Evolutionary conservation across 2,329 filamentous ascomycete species (phyloP).

Genomic region (Aspergillus pseudoglaucus): DNA sequence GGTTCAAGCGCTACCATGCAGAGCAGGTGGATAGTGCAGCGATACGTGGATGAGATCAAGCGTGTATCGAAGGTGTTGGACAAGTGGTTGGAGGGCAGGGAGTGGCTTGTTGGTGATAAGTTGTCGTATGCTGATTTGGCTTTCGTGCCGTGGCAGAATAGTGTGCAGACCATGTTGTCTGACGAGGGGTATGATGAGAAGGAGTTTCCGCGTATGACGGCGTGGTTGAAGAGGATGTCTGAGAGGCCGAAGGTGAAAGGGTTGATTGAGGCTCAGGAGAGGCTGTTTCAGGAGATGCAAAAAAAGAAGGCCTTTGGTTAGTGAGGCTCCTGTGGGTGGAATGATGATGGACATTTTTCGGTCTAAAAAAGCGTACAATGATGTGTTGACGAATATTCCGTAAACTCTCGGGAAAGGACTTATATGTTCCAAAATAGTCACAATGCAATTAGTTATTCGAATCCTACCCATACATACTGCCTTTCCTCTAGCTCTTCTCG

Average conservation of each 20-base stretch:
- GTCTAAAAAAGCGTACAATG: too few species aligned
- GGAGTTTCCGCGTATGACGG: neutral
- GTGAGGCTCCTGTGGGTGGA: too few species aligned
- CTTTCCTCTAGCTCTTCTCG: too few species aligned
- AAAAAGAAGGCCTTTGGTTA: too few species aligned
- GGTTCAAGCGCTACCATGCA: constrained; percentile 38
- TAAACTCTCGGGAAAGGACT: too few species aligned
- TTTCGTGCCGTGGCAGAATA: constrained; percentile 33
- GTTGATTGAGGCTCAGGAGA: neutral
- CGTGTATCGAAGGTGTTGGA: constrained; percentile 43
- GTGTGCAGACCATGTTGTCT: neutral
- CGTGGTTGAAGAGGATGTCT: neutral
- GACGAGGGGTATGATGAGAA: neutral
- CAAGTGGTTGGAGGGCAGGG: constrained; percentile 26
- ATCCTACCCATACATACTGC: too few species aligned
- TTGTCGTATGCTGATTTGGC: constrained; percentile 38
- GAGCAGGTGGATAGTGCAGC: constrained; percentile 40
- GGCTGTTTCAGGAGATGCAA: too few species aligned
- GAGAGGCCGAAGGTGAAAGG: neutral
- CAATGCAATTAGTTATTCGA: too few species aligned
- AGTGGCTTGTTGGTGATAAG: constrained; percentile 40
- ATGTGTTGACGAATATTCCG: too few species aligned
- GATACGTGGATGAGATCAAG: constrained; percentile 41
- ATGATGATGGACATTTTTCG: too few species aligned
- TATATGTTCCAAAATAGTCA: too few species aligned